These are phyloP conservation scores for Salix purpurea DNA, from an alignment of 345 rosid genomes.

Conservation along the genomic window DNA sequence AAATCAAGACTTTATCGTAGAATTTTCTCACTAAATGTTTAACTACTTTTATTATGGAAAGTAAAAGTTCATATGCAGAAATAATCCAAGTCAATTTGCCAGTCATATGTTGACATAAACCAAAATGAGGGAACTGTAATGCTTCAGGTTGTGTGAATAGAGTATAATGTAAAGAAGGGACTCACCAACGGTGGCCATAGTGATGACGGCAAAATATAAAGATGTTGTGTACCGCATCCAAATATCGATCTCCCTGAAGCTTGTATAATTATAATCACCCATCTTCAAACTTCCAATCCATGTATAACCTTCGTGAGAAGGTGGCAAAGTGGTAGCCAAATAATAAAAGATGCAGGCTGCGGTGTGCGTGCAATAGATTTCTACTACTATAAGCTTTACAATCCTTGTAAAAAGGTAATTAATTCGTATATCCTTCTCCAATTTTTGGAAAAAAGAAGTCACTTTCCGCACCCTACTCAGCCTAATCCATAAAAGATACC, in stretches of 20 bases:
- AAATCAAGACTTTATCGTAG: neutral
- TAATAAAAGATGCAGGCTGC: conserved; percentile 88
- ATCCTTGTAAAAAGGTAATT: conserved; percentile 72
- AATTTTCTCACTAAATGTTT: neutral
- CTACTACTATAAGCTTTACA: conserved; percentile 66
- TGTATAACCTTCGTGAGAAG: conserved; percentile 61
- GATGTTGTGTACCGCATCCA: conserved; percentile 84
- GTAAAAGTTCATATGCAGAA: neutral
- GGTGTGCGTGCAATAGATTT: conserved; percentile 79
- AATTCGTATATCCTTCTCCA: conserved; percentile 76
- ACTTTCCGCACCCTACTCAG: conserved; percentile 61
- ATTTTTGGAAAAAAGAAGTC: conserved; percentile 40
- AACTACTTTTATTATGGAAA: neutral
- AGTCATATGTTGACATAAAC: neutral
- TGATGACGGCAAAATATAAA: conserved; percentile 75
- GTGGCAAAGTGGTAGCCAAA: conserved; percentile 75
- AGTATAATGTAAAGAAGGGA: conserved; percentile 2
- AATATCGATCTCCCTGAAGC: conserved; percentile 65
- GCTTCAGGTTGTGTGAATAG: neutral
- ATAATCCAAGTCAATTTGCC: neutral
- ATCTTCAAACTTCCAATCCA: conserved; percentile 87
- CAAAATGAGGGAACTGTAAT: neutral
- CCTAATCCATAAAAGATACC: conserved; percentile 77
- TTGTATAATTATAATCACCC: conserved; percentile 70
- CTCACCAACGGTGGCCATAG: conserved; percentile 92